Evolutionary conservation across 495 filamentous ascomycete genomes (phyloP), one percentile per base, ranked within the genome.

Genomic region (Jackrogersella minutella): DNA sequence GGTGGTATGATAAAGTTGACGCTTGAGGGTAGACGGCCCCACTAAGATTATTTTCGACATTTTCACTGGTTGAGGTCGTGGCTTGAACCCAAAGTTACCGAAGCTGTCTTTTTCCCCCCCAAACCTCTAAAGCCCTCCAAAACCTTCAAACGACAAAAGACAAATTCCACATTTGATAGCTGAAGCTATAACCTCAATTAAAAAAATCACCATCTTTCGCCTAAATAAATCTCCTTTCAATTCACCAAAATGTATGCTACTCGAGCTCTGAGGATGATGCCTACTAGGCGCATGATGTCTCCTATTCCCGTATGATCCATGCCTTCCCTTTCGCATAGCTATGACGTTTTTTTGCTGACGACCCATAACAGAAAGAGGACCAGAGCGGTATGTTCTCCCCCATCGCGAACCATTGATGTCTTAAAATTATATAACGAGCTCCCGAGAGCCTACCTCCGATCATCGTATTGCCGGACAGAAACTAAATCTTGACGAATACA

Each of bases 291-390:
- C 72, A 84, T 91, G 84, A 88, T 88, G 84, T 83, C 82, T 77
- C 86, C 92, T 73, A 75, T 93, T 76, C 94, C 94, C 66, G 95
- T 97, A 86, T 78, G 91, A 84, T 51, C 36, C 41, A 21, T 49
- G 22, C 21, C 36, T 30, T 17, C 40, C 28, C n/a, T 21, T 61
- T 43, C 43, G 47, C 40, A 41, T 44, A 55, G 9, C 60, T 58
- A 71, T 74, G 73, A 73, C 68, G 67, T 69, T n/a, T n/a, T 64
- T 67, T 66, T 73, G 14, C 49, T 69, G 58, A 69, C 52, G 31
- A 49, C 60, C 43, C 70, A 60, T 80, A 68, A 53, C 70, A 95
- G 91, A 92, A 92, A 78, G 90, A 93, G 81, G 86, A 88, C 78
- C 91, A 93, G 72, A 85, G 84, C 78, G 91, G 91, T 95, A 93